These are phyloP conservation scores for Quillaja saponaria DNA, from an alignment of 306 rosid genomes.

Conservation along the genomic window DNA sequence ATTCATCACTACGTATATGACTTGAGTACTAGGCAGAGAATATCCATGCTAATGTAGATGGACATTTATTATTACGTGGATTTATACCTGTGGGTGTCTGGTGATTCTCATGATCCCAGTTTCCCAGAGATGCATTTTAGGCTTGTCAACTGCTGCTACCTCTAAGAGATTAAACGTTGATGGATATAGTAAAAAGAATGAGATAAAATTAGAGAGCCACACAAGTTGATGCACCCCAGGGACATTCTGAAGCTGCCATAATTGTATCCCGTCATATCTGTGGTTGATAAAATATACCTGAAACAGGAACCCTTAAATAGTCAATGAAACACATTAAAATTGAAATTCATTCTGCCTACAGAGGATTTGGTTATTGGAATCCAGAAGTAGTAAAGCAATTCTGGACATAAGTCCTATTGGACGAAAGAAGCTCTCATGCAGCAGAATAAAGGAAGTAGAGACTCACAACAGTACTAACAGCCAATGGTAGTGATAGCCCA, in stretches of 20 bases:
- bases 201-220: slow-evolving; percentile 82
- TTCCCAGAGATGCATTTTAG: slow-evolving; percentile 96
- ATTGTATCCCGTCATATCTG: slow-evolving; percentile 87
- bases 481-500: slow-evolving; percentile 83
- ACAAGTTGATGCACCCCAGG: slow-evolving; percentile 71
- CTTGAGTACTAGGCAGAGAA: neutral
- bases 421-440: slow-evolving; percentile 9
- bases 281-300: slow-evolving; percentile 96
- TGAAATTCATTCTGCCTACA: slow-evolving; percentile 10
- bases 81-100: slow-evolving; percentile 90
- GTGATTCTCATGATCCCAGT: slow-evolving; percentile 95
- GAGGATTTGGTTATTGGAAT: neutral
- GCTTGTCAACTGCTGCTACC: slow-evolving; percentile 98
- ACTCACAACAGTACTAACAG: slow-evolving; percentile 85
- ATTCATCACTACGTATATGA: slow-evolving; percentile 16
- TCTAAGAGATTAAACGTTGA: slow-evolving; percentile 93
- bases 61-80: slow-evolving; percentile 5
- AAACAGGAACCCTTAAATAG: slow-evolving; percentile 35
- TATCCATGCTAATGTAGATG: neutral
- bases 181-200: slow-evolving; percentile 88
- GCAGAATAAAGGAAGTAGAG: slow-evolving; percentile 9
- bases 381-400: slow-evolving; percentile 16
- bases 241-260: slow-evolving; percentile 76
- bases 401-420: neutral
- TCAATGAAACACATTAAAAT: slow-evolving; percentile 26